phyloP scores from a whole-genome alignment of 164 flowering plant species.

The Houttuynia cordata region DNA sequence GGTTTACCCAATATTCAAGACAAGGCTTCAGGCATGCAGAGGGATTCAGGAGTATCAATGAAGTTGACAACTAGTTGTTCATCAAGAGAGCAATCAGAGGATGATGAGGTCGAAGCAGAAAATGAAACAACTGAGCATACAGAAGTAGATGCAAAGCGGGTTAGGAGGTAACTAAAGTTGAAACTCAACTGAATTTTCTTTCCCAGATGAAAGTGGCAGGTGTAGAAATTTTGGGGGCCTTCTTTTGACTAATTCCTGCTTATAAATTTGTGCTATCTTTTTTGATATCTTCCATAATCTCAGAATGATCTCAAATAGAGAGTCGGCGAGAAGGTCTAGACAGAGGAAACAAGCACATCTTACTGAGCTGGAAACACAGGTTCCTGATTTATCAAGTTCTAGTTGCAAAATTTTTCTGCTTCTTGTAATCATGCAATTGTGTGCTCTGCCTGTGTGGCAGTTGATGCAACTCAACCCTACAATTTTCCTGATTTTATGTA shows the following conservation, averaged over 20 bases:
- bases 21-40: constrained; percentile 37
- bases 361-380: constrained; percentile 90
- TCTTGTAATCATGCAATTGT: no score
- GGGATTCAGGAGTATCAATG: constrained; percentile 26
- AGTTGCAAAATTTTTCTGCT: background rate
- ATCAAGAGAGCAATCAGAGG: constrained; percentile 80
- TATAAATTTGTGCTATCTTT: background rate
- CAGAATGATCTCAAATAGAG: constrained; percentile 97
- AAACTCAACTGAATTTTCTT: background rate
- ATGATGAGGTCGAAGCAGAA: constrained; percentile 71
- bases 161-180: constrained; percentile 51
- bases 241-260: background rate
- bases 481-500: no score
- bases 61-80: constrained; percentile 62
- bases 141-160: constrained; percentile 78
- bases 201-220: background rate
- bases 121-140: constrained; percentile 37
- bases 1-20: constrained; percentile 32
- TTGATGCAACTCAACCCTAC: no score
- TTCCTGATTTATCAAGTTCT: constrained; percentile 7
- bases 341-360: constrained; percentile 95
- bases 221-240: background rate
- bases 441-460: no score
- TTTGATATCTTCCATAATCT: background rate
- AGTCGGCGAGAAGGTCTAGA: constrained; percentile 93